Percentiles rank a stretch among this genome's conserved stretches.
phyloP scores from a whole-genome alignment of 1,284 basidiomycete species.

The Ceratobasidium sp. region DNA sequence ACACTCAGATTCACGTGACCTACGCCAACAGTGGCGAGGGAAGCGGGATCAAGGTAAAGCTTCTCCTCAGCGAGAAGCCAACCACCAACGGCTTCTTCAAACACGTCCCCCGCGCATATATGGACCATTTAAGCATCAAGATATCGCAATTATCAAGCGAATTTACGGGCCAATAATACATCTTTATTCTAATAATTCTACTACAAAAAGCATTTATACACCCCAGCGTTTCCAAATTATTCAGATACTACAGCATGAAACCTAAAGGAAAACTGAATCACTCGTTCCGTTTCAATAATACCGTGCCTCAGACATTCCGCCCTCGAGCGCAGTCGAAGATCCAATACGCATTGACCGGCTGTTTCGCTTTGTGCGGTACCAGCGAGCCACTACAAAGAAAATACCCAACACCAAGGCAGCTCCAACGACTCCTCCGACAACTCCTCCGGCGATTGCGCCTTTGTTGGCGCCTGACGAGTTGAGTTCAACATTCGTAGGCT shows the following conservation, averaged over 20 bases:
- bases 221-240: neutral
- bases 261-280: neutral
- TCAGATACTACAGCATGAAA: neutral
- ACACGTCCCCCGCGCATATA: too few species aligned
- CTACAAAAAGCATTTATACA: neutral
- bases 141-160: too few species aligned
- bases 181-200: neutral
- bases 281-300: neutral
- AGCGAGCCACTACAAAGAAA: neutral
- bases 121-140: too few species aligned
- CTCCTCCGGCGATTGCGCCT: constrained; percentile 1
- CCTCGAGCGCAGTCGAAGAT: neutral
- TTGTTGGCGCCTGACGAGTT: neutral
- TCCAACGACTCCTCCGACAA: constrained; percentile 8
- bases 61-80: too few species aligned
- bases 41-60: too few species aligned
- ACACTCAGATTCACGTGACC: too few species aligned
- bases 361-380: neutral
- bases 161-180: too few species aligned
- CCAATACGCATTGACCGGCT: neutral
- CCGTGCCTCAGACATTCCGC: neutral
- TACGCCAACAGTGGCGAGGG: too few species aligned
- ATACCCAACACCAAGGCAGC: neutral
- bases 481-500: neutral
- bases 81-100: too few species aligned